phyloP scores from a whole-genome alignment of 441 rosid species.

The Capsella rubella region DNA sequence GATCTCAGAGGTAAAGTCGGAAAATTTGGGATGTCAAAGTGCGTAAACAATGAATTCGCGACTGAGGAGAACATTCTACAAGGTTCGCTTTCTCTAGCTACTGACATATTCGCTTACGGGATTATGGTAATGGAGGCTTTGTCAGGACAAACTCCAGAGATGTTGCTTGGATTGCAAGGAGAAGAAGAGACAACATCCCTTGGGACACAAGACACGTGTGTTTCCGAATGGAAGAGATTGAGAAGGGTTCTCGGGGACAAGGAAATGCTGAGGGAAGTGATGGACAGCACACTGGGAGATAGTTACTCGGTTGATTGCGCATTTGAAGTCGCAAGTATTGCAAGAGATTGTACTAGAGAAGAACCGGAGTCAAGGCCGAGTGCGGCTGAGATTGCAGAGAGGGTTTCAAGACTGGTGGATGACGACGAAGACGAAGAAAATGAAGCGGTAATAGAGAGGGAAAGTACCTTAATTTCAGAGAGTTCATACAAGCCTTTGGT shows the following conservation, averaged over 20 bases:
- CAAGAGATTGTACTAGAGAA: conserved; percentile 71
- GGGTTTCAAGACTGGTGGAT: conserved; percentile 66
- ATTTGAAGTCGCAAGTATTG: conserved; percentile 68
- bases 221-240: conserved; percentile 41
- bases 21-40: conserved; percentile 72
- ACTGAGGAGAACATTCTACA: conserved; percentile 67
- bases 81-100: conserved; percentile 57
- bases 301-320: conserved; percentile 75
- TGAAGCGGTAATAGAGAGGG: conserved; percentile 45
- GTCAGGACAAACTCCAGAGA: conserved; percentile 65
- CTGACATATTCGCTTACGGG: conserved; percentile 81
- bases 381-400: conserved; percentile 78
- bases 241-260: conserved; percentile 51
- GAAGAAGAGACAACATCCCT: conserved; percentile 27
- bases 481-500: conserved; percentile 84
- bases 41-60: conserved; percentile 49
- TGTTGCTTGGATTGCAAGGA: conserved; percentile 44
- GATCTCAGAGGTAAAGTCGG: conserved; percentile 91
- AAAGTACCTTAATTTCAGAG: conserved; percentile 56
- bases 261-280: conserved; percentile 68
- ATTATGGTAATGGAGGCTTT: conserved; percentile 74
- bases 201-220: conserved; percentile 25
- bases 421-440: conserved; percentile 48
- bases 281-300: conserved; percentile 80
- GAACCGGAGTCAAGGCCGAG: conserved; percentile 67